phyloP scores from a whole-genome alignment of 2,329 filamentous ascomycete genomes.

The Hymenoscyphus fraxineus region DNA sequence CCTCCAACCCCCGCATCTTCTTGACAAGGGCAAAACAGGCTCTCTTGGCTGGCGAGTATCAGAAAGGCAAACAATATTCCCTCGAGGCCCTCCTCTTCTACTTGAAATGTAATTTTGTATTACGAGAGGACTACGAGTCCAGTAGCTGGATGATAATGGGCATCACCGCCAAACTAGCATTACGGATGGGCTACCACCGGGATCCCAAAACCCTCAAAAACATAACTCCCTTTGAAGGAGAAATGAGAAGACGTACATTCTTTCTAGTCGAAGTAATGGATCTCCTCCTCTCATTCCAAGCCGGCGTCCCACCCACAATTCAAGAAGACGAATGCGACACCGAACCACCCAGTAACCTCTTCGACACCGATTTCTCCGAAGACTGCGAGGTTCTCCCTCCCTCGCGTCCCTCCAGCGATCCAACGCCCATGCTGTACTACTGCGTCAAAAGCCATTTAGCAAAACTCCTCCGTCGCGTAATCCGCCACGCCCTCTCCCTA shows the following conservation, averaged over 20 bases:
- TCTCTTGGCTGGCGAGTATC: slow-evolving; percentile 46
- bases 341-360: slow-evolving; percentile 55
- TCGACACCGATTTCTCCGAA: slow-evolving; percentile 61
- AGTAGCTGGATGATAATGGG: slow-evolving; percentile 50
- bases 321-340: slow-evolving; percentile 61
- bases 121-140: slow-evolving; percentile 47
- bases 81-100: slow-evolving; percentile 50
- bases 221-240: slow-evolving; percentile 47
- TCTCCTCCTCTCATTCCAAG: slow-evolving; percentile 60
- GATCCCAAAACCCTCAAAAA: slow-evolving; percentile 46
- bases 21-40: slow-evolving; percentile 47
- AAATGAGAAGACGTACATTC: slow-evolving; percentile 58
- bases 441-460: slow-evolving; percentile 44
- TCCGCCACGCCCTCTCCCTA: slow-evolving; percentile 47
- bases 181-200: slow-evolving; percentile 55
- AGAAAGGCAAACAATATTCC: slow-evolving; percentile 44
- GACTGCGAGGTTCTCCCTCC: slow-evolving; percentile 51
- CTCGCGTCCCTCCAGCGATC: slow-evolving; percentile 51
- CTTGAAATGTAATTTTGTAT: slow-evolving; percentile 48
- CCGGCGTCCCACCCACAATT: slow-evolving; percentile 63
- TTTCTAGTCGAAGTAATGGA: slow-evolving; percentile 55
- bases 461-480: slow-evolving; percentile 47
- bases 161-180: slow-evolving; percentile 49
- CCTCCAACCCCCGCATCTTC: slow-evolving; percentile 40
- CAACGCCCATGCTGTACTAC: slow-evolving; percentile 53